Base-by-base conservation (phyloP, 1,139 yeast species). In the Zygosaccharomyces sapae region DNA sequence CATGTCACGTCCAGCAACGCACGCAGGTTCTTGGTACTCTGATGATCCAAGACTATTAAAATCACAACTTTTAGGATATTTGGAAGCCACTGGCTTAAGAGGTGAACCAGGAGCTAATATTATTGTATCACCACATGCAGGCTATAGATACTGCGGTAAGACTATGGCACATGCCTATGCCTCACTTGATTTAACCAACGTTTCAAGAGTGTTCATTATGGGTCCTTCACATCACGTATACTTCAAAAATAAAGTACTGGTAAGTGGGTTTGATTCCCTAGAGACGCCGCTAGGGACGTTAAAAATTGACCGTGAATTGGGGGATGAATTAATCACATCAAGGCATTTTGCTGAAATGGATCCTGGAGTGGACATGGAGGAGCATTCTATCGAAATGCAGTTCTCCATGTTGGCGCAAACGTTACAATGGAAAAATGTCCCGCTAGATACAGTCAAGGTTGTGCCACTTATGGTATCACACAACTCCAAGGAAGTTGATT, bases 341-440 rank as follows among this genome's bases (percentile, higher is more conserved):
- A 27, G 31, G 12, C 31, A 27, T 27, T 83, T 86, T 61, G 70
- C 71, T 49, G 66, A 62, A 43, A 85, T 92, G 94, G 68, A 74
- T 38, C 56, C 64, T 1, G 76, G 72, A 0, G 74, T 74, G 7
- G 99, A 94, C 64, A 80, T 82, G 49, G 86, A 84, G 27, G 99
- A 94, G 65, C 99, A 92, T 65, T 84, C 95, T 42, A 80, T 92
- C 62, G 98, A 94, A 62, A 86, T 94, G 96, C 98, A 92, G 66
- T 77, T 86, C 61, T 97, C 97, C 0, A 63, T 57, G 65, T 45
- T 59, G 16, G 51, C 44, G 13, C 83, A 79, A 54, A 70, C 88
- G 5, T 74, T 79, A 56, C 70, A 74, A 53, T 70, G 75, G 49
- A 70, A 81, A 4, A 55, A 63, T 8, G 38, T 58, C 4, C 54